phyloP scores from a whole-genome alignment of 2,329 filamentous ascomycete genomes.

The Diaporthe eres region DNA sequence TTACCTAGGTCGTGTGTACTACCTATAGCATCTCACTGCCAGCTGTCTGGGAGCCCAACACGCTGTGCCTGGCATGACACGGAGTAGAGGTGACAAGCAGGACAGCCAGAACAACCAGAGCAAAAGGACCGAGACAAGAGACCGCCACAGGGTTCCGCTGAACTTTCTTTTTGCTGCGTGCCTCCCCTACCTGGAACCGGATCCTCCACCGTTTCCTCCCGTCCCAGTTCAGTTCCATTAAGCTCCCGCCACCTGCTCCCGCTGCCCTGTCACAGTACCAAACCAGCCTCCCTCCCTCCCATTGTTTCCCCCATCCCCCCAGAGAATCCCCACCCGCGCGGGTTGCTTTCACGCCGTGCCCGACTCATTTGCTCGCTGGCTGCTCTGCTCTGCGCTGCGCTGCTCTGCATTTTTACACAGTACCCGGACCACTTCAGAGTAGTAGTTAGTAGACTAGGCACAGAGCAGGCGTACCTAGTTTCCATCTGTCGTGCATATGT shows the following conservation, averaged over 20 bases:
- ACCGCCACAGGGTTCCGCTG: background rate
- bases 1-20: too few species aligned
- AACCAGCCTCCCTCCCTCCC: background rate
- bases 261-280: background rate
- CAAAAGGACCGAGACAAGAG: background rate
- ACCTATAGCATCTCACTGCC: background rate
- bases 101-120: background rate
- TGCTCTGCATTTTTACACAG: background rate
- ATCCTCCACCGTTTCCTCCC: constrained; percentile 11
- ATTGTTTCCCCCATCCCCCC: background rate
- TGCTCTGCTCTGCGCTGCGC: background rate
- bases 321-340: background rate
- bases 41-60: background rate
- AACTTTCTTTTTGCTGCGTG: background rate
- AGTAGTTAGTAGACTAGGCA: background rate
- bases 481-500: background rate
- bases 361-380: constrained; percentile 11
- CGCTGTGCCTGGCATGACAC: background rate
- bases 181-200: constrained; percentile 12
- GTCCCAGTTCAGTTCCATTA: constrained; percentile 13
- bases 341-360: background rate
- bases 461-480: background rate
- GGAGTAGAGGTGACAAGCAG: background rate
- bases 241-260: background rate
- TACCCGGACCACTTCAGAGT: background rate